Conservation (phyloP, 2,329 filamentous ascomycete species). For the Coniosporium tulheliwenetii region DNA sequence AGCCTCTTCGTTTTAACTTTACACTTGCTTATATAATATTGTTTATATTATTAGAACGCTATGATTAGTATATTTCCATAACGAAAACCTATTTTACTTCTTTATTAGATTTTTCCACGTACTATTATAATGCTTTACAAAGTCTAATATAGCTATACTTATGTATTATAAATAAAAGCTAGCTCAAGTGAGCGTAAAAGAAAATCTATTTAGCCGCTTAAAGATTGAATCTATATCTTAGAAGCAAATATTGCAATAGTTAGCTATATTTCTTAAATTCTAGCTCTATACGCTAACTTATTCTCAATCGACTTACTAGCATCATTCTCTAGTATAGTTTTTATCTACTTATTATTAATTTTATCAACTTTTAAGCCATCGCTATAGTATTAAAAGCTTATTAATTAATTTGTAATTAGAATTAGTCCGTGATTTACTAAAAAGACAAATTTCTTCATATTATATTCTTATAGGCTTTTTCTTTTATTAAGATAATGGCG, state of each 20-base stretch:
- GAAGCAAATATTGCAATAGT: not conserved
- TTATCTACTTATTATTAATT: conserved; percentile 9
- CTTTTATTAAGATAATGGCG: not conserved
- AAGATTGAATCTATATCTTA: conserved; percentile 8
- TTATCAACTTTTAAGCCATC: conserved; percentile 8
- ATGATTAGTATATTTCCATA: conserved; percentile 6
- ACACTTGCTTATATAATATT: conserved; percentile 15
- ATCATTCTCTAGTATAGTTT: conserved; percentile 13
- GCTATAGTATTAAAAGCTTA: conserved; percentile 8
- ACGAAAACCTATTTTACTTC: conserved; percentile 2
- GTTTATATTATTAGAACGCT: conserved; percentile 15
- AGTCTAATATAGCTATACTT: not conserved
- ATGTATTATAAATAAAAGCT: conserved; percentile 9
- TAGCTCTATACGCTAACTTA: conserved; percentile 3
- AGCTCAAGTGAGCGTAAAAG: conserved; percentile 11
- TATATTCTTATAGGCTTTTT: conserved; percentile 8
- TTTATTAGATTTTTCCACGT: conserved; percentile 3
- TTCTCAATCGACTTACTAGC: conserved; percentile 7
- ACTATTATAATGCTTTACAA: conserved; percentile 3
- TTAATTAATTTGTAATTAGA: conserved; percentile 14
- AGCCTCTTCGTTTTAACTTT: conserved; percentile 7
- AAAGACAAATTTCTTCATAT: conserved; percentile 11
- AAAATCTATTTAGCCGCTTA: conserved; percentile 11
- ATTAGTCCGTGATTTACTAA: conserved; percentile 12
- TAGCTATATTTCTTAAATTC: not conserved